Percentiles rank a stretch among this genome's conserved stretches.
phyloP scores from a whole-genome alignment of 345 rosid genomes.

The Linum tenue region DNA sequence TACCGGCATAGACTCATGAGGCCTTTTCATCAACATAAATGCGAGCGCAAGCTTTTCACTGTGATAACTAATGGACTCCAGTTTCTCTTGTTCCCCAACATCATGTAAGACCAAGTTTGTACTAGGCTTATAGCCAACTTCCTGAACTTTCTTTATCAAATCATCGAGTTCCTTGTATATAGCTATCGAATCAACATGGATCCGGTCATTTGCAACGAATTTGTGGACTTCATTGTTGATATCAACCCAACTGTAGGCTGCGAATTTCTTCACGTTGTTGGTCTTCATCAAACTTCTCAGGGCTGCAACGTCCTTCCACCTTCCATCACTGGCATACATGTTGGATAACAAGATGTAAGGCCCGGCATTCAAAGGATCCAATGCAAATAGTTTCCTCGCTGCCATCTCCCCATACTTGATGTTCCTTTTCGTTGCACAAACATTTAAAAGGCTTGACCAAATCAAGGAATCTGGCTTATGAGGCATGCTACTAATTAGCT shows the following conservation, averaged over 20 bases:
- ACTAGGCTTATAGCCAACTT: conserved; percentile 38
- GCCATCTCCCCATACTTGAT: conserved; percentile 43
- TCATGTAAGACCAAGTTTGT: conserved; percentile 41
- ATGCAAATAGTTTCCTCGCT: conserved; percentile 36
- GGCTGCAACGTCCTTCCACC: conserved; percentile 51
- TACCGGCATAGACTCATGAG: conserved; percentile 29
- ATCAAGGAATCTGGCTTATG: conserved; percentile 36
- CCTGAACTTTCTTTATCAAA: conserved; percentile 32
- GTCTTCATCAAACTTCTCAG: conserved; percentile 46
- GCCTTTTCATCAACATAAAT: conserved; percentile 38
- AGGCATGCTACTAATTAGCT: conserved; percentile 34
- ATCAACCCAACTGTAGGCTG: conserved; percentile 59
- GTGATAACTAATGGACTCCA: conserved; percentile 43
- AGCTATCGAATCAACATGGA: conserved; percentile 36
- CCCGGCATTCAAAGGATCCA: conserved; percentile 43
- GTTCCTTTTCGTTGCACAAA: conserved; percentile 33
- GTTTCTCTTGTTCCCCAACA: conserved; percentile 43
- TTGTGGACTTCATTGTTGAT: conserved; percentile 40
- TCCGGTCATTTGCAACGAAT: conserved; percentile 48
- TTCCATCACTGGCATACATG: conserved; percentile 46
- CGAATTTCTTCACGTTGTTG: conserved; percentile 42
- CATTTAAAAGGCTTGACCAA: conserved; percentile 47
- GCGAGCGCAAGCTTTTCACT: conserved; percentile 61
- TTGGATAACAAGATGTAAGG: conserved; percentile 55
- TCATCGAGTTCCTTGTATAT: conserved; percentile 34